Evolutionary conservation across 179 eudicot species (phyloP).

Genomic region (Heliamphora pulchella): DNA sequence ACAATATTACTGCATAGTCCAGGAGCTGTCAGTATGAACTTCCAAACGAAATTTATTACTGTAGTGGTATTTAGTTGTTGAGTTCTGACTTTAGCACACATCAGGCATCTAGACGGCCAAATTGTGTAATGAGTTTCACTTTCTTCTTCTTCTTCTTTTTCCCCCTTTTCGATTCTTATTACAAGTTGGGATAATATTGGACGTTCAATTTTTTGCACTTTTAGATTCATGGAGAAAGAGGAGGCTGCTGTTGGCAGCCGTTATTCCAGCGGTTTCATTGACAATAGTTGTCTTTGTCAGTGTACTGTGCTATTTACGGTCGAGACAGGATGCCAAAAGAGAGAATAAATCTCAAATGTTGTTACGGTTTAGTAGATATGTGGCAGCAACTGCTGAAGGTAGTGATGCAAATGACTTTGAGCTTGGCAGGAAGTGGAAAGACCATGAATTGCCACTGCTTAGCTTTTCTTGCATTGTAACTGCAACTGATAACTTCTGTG

Average conservation of each 20-base stretch:
- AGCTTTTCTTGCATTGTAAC: background rate
- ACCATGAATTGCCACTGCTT: background rate
- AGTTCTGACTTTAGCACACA: background rate
- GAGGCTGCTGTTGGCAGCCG: background rate
- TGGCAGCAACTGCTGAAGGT: background rate
- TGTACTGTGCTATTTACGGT: background rate
- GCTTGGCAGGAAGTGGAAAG: background rate
- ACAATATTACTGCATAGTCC: too few species aligned
- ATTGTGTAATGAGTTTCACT: background rate
- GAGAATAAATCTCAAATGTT: too few species aligned
- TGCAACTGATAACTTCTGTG: constrained; percentile 15
- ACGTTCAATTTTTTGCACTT: too few species aligned
- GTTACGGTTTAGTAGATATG: background rate
- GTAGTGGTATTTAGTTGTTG: background rate
- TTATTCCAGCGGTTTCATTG: background rate
- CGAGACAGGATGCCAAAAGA: background rate
- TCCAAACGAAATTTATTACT: background rate
- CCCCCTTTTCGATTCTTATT: background rate
- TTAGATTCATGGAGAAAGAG: background rate
- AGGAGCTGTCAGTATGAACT: background rate
- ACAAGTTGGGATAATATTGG: too few species aligned
- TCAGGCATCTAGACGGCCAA: background rate
- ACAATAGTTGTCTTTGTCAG: background rate
- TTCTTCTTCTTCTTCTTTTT: background rate
- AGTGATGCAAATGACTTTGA: background rate